phyloP scores from a whole-genome alignment of 2,329 filamentous ascomycete genomes.

The Aureobasidium namibiae region DNA sequence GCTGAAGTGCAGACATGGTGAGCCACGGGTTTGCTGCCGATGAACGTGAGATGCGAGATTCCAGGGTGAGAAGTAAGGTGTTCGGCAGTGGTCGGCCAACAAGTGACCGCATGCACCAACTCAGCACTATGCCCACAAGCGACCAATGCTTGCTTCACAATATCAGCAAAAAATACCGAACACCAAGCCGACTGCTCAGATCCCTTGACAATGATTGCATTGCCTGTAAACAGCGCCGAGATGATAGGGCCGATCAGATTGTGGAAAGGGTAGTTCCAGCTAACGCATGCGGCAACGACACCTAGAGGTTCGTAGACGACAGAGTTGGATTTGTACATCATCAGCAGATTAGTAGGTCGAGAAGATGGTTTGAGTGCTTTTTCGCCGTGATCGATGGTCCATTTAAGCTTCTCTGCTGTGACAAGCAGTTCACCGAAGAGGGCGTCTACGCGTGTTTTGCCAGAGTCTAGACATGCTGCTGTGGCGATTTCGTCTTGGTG shows the following conservation, averaged over 20 bases:
- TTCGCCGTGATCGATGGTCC: constrained; percentile 89
- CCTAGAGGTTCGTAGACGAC: constrained; percentile 88
- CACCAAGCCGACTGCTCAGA: constrained; percentile 97
- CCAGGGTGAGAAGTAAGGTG: constrained; percentile 77
- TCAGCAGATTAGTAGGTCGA: constrained; percentile 81
- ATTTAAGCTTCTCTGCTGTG: constrained; percentile 86
- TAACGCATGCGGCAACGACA: constrained; percentile 84
- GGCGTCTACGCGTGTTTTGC: constrained; percentile 93
- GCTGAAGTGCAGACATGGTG: constrained; percentile 82
- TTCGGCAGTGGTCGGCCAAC: constrained; percentile 76
- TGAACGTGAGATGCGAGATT: constrained; percentile 89
- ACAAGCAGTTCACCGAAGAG: constrained; percentile 91
- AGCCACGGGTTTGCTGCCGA: constrained; percentile 79
- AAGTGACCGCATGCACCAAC: constrained; percentile 75
- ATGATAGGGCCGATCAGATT: constrained; percentile 90
- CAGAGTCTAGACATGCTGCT: constrained; percentile 82
- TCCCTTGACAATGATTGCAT: constrained; percentile 85
- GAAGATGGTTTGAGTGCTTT: constrained; percentile 62
- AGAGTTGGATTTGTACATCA: constrained; percentile 90
- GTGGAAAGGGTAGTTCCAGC: constrained; percentile 93
- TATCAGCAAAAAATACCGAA: constrained; percentile 68
- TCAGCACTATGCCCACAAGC: constrained; percentile 76
- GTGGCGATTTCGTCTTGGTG: constrained; percentile 82
- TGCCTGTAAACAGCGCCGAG: constrained; percentile 82
- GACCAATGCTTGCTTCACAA: constrained; percentile 68